Percentiles rank a stretch among this genome's conserved stretches.
Evolutionary conservation across 1,284 basidiomycete genomes (phyloP).

Genomic region (Ceratobasidium sp.): DNA sequence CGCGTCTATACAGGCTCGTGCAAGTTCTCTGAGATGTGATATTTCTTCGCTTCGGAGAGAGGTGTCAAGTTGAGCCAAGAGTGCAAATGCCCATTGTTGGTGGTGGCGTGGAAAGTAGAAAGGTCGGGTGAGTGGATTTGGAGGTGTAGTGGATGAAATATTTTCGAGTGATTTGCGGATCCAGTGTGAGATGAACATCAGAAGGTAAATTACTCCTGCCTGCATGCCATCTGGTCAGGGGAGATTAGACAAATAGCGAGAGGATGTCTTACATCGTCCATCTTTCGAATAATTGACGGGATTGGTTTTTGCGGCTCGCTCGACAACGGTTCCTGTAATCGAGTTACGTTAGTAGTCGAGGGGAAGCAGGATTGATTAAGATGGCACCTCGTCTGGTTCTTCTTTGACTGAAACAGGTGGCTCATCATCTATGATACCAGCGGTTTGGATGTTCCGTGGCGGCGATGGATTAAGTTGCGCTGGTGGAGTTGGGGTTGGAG

Average conservation of each 20-base stretch:
- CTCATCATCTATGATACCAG: conserved; percentile 16
- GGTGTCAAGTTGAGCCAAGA: conserved; percentile 40
- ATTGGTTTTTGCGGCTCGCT: conserved; percentile 31
- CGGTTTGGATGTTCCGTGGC: conserved; percentile 9
- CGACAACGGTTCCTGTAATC: not conserved
- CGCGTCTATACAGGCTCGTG: conserved; percentile 37
- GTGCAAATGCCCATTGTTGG: conserved; percentile 41
- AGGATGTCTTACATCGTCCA: conserved; percentile 39
- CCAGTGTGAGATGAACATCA: conserved; percentile 42
- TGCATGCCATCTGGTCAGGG: conserved; percentile 7
- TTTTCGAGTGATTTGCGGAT: conserved; percentile 38
- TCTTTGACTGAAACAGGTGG: not conserved
- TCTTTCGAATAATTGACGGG: conserved; percentile 31
- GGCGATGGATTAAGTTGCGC: not conserved
- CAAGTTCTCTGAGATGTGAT: conserved; percentile 36
- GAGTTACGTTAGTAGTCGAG: not conserved
- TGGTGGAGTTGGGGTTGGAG: not conserved
- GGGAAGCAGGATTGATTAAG: not conserved
- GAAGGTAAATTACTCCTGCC: conserved; percentile 31
- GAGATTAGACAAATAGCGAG: not conserved
- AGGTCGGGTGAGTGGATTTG: not conserved
- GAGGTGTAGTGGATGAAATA: not conserved
- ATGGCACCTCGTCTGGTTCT: conserved; percentile 7
- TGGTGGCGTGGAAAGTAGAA: conserved; percentile 32
- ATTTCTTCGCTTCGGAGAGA: conserved; percentile 40